Evolutionary conservation across 169 alveolate species (phyloP).

Genomic region (Eimeria tenella): DNA sequence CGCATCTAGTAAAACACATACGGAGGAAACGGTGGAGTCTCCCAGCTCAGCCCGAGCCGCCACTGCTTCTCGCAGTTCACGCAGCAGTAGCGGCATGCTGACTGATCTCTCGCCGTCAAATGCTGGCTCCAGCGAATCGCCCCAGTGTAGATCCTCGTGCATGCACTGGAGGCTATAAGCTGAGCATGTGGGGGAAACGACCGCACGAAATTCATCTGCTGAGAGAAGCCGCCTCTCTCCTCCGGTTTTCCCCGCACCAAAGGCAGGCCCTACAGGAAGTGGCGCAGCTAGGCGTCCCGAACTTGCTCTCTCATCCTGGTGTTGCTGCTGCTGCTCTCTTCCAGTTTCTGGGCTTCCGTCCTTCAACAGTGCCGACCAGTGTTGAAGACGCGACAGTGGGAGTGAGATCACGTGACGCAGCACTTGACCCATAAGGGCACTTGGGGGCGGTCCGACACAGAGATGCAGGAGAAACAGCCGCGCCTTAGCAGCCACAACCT

Average conservation of each 20-base stretch:
- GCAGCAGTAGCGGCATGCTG: too few relatives aligned
- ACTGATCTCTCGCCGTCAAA: background rate
- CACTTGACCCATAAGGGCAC: background rate
- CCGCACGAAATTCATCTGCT: background rate
- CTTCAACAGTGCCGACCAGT: background rate
- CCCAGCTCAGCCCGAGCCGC: too few relatives aligned
- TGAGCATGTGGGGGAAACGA: constrained; percentile 7
- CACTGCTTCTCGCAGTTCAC: too few relatives aligned
- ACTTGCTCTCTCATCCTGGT: background rate
- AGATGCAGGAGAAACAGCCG: constrained; percentile 7
- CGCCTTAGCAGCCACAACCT: background rate
- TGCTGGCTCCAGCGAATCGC: background rate
- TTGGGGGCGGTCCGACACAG: background rate
- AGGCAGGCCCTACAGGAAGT: too few relatives aligned
- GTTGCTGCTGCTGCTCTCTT: background rate
- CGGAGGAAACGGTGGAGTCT: too few relatives aligned
- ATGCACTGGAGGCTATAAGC: background rate
- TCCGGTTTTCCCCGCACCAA: too few relatives aligned
- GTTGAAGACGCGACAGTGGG: background rate
- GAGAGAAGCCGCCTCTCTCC: background rate
- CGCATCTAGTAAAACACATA: background rate
- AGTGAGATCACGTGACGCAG: constrained; percentile 1
- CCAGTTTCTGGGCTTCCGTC: background rate
- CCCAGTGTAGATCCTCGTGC: constrained; percentile 23
- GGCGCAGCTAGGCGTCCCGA: background rate